Conservation (phyloP, 495 filamentous ascomycete species). For the Pseudotulostoma volvatum region DNA sequence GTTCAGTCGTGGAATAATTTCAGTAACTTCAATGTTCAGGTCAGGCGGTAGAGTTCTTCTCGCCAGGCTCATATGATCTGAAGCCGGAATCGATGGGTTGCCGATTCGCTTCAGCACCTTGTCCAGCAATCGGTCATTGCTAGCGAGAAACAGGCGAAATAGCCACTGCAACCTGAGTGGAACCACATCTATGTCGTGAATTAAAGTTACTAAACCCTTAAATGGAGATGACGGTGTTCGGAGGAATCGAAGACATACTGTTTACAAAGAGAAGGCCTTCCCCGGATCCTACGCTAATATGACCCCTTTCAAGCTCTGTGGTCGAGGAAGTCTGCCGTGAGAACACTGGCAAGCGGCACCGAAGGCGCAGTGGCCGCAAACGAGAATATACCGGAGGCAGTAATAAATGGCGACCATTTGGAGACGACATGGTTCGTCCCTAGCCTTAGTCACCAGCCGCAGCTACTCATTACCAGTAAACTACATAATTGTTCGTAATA, state of each 20-base stretch:
- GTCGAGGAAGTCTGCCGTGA: no score
- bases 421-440: no score
- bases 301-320: no score
- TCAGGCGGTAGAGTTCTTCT: constrained; percentile 41
- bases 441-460: no score
- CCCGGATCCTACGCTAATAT: constrained; percentile 52
- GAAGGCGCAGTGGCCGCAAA: no score
- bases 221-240: not conserved
- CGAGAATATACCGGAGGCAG: no score
- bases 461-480: no score
- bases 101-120: constrained; percentile 49
- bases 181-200: constrained; percentile 48
- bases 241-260: constrained; percentile 37
- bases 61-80: constrained; percentile 47
- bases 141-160: constrained; percentile 41
- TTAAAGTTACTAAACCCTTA: not conserved
- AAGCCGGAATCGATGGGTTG: constrained; percentile 36
- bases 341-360: no score
- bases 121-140: constrained; percentile 35
- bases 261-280: constrained; percentile 83
- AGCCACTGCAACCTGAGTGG: constrained; percentile 60
- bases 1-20: constrained; percentile 67
- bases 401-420: no score
- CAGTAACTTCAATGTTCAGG: constrained; percentile 50
- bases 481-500: no score